phyloP scores from a whole-genome alignment of 257 asterid species.

The Gardenia jasminoides region DNA sequence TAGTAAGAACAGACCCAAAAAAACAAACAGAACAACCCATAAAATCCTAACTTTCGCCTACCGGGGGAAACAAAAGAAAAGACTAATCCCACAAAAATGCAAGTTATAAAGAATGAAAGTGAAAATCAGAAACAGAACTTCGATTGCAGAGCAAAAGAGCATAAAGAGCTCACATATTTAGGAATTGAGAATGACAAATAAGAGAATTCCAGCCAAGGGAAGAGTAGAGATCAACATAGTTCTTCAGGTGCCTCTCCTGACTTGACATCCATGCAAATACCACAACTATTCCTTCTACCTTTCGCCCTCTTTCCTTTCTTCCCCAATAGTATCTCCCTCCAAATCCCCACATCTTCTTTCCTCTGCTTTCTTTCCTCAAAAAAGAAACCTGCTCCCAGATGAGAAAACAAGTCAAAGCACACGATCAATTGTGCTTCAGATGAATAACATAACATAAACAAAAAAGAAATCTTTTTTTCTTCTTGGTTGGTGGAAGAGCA shows the following conservation, averaged over 20 bases:
- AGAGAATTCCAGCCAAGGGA: constrained; percentile 91
- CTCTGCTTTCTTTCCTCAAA: background rate
- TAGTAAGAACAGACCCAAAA: background rate
- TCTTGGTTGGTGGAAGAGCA: background rate
- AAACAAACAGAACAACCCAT: background rate
- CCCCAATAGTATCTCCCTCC: constrained; percentile 89
- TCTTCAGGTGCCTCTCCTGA: constrained; percentile 68
- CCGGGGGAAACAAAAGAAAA: background rate
- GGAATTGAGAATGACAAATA: constrained; percentile 82
- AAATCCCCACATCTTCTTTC: constrained; percentile 70
- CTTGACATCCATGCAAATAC: constrained; percentile 91
- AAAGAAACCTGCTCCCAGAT: constrained; percentile 20
- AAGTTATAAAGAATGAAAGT: background rate
- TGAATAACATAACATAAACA: background rate
- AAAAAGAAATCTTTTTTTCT: no score
- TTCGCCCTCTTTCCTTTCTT: constrained; percentile 61
- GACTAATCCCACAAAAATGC: background rate
- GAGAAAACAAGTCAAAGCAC: constrained; percentile 3
- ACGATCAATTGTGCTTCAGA: background rate
- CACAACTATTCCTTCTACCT: constrained; percentile 83
- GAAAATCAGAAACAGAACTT: constrained; percentile 6
- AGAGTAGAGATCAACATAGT: constrained; percentile 66
- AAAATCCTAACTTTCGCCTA: background rate
- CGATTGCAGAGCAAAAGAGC: constrained; percentile 4
- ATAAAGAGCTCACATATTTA: constrained; percentile 56